A percentile compares a stretch with the other conserved stretches of the same genome.
These are phyloP conservation scores for Kluyveromyces lactis DNA, from an alignment of 805 yeast genomes.

Conservation along the genomic window DNA sequence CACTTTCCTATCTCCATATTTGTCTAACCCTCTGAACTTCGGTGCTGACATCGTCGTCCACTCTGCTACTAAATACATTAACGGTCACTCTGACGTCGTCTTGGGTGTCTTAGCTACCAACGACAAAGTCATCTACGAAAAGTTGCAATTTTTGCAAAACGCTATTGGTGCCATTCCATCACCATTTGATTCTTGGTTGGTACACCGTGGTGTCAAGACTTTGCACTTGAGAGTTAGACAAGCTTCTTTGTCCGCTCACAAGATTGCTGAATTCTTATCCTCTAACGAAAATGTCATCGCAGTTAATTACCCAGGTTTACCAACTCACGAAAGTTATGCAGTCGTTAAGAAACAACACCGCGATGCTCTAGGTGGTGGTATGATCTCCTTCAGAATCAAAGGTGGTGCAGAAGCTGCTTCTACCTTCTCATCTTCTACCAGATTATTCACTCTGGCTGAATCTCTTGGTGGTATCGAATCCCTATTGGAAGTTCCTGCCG, in stretches of 20 bases:
- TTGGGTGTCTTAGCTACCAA: constrained; percentile 76
- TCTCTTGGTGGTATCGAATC: constrained; percentile 88
- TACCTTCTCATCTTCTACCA: constrained; percentile 62
- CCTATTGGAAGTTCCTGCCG: constrained; percentile 78
- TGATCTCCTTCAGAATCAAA: constrained; percentile 77
- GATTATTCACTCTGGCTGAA: constrained; percentile 79
- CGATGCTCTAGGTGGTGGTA: constrained; percentile 83
- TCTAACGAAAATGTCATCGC: constrained; percentile 44
- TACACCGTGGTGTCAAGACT: constrained; percentile 87
- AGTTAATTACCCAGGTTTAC: constrained; percentile 81
- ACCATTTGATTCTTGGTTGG: constrained; percentile 87
- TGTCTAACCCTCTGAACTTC: constrained; percentile 71
- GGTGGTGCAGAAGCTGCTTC: constrained; percentile 78
- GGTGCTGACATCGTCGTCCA: constrained; percentile 88
- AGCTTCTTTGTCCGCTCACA: constrained; percentile 56
- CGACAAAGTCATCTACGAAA: constrained; percentile 48
- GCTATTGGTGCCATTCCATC: constrained; percentile 87
- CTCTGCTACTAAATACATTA: constrained; percentile 84
- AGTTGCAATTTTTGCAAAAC: constrained; percentile 70
- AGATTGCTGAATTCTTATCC: constrained; percentile 57
- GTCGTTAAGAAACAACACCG: constrained; percentile 71
- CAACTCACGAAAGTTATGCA: constrained; percentile 51
- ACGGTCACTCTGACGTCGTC: constrained; percentile 89
- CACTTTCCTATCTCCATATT: constrained; percentile 81
- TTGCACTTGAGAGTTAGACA: constrained; percentile 71